These are phyloP conservation scores for Gillenia trifoliata DNA, from an alignment of 306 rosid species.

Conservation along the genomic window DNA sequence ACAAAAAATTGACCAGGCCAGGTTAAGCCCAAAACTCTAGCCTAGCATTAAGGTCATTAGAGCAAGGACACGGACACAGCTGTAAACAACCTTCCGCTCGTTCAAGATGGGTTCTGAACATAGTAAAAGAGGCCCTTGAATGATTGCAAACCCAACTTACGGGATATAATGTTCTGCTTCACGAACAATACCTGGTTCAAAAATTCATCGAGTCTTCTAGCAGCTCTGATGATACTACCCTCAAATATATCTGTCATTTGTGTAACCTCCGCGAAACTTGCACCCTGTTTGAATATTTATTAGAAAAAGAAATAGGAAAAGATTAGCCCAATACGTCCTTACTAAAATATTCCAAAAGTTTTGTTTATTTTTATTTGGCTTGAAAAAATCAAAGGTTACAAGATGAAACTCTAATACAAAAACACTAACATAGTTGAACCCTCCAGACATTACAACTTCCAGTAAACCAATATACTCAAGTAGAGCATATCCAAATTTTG, in stretches of 20 bases:
- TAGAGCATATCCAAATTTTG: background rate
- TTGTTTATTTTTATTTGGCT: background rate
- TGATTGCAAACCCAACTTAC: background rate
- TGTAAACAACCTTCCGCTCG: background rate
- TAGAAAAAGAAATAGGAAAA: background rate
- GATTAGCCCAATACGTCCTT: background rate
- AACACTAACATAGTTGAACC: background rate
- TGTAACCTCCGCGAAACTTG: slow-evolving; percentile 78
- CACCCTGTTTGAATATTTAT: slow-evolving; percentile 47
- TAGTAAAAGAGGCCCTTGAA: background rate
- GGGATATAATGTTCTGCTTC: background rate
- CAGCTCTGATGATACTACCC: slow-evolving; percentile 93
- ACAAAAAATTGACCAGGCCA: background rate
- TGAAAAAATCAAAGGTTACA: background rate
- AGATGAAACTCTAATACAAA: background rate
- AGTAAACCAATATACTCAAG: background rate
- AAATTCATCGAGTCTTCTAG: slow-evolving; percentile 97
- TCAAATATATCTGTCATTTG: slow-evolving; percentile 98
- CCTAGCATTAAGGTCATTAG: background rate
- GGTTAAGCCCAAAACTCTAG: background rate
- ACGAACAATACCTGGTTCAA: slow-evolving; percentile 61
- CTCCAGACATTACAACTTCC: background rate
- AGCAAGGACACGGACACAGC: background rate
- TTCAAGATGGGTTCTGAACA: background rate
- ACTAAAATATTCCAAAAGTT: background rate